These are phyloP conservation scores for Eremochloa ophiuroides DNA, from an alignment of 176 grass and related monocot species.

Conservation along the genomic window DNA sequence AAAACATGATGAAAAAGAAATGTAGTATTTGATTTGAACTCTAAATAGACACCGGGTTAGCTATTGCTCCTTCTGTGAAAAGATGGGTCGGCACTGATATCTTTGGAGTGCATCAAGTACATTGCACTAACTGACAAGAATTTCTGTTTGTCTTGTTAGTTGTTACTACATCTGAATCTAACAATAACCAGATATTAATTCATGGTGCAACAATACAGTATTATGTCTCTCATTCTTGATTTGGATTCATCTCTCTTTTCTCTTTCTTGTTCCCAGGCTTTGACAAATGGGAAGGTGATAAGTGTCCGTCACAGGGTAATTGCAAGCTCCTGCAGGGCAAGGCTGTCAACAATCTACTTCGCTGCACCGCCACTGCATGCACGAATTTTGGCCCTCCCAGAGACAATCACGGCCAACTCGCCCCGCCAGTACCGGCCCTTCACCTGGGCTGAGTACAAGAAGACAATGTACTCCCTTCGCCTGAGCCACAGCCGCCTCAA, in stretches of 20 bases:
- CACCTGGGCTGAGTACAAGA: conserved; percentile 98
- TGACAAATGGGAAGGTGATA: conserved; percentile 82
- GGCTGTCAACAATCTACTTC: conserved; percentile 89
- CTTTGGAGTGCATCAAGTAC: conserved; percentile 5
- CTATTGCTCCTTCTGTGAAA: conserved; percentile 17
- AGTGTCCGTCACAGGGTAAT: conserved; percentile 90
- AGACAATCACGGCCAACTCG: conserved; percentile 41
- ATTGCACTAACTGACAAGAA: neutral
- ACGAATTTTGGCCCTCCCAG: conserved; percentile 58
- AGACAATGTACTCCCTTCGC: conserved; percentile 82
- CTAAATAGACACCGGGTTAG: neutral
- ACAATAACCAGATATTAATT: neutral
- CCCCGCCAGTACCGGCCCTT: conserved; percentile 57
- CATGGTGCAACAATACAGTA: neutral
- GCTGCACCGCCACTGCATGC: conserved; percentile 57
- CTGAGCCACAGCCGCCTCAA: conserved; percentile 84
- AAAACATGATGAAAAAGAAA: neutral
- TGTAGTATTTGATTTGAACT: neutral
- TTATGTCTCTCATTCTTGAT: neutral
- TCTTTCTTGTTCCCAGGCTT: conserved; percentile 40
- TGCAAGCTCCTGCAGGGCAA: conserved; percentile 59
- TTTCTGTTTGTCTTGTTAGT: neutral
- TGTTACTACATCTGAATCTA: neutral
- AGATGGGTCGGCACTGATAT: neutral
- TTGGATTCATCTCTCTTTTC: neutral